These are phyloP conservation scores for Aspergillus floridensis DNA, from an alignment of 2,329 filamentous ascomycete species.

Conservation along the genomic window DNA sequence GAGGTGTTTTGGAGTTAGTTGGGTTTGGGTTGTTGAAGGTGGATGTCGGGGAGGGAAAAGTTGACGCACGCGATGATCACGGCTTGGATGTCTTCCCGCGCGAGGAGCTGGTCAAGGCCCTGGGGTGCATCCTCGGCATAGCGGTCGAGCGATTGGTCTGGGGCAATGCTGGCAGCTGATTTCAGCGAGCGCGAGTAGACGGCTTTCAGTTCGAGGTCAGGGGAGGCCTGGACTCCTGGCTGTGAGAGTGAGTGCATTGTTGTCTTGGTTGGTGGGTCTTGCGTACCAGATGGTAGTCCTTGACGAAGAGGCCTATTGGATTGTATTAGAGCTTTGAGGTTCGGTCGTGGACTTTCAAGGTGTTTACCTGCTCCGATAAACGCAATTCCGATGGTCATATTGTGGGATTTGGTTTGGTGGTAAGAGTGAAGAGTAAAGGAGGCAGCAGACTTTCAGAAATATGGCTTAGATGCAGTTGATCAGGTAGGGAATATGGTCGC, in stretches of 20 bases:
- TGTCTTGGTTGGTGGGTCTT: neutral
- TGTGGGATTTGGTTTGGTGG: neutral
- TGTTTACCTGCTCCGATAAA: neutral
- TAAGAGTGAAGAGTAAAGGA: neutral
- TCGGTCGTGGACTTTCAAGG: neutral
- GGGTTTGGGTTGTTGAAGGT: neutral
- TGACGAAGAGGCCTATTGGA: neutral
- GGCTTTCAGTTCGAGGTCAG: conserved; percentile 56
- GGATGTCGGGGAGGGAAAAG: neutral
- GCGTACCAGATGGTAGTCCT: neutral
- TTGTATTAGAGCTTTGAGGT: neutral
- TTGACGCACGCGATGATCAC: conserved; percentile 35
- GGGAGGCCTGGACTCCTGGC: neutral
- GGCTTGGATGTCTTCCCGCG: conserved; percentile 49
- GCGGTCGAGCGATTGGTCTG: conserved; percentile 46
- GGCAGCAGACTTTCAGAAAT: too few relatives aligned
- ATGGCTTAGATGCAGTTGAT: too few relatives aligned
- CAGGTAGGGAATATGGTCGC: too few relatives aligned
- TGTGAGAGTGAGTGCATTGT: neutral
- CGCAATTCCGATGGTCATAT: conserved; percentile 1
- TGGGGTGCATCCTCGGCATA: conserved; percentile 53
- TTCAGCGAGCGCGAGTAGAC: conserved; percentile 63
- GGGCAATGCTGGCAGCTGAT: conserved; percentile 52
- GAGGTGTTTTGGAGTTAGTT: neutral
- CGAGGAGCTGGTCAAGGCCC: conserved; percentile 50